Percentiles rank a stretch among this genome's conserved stretches.
Evolutionary conservation across 129 eudicot genomes (phyloP).

Genomic region (Silybum marianum): DNA sequence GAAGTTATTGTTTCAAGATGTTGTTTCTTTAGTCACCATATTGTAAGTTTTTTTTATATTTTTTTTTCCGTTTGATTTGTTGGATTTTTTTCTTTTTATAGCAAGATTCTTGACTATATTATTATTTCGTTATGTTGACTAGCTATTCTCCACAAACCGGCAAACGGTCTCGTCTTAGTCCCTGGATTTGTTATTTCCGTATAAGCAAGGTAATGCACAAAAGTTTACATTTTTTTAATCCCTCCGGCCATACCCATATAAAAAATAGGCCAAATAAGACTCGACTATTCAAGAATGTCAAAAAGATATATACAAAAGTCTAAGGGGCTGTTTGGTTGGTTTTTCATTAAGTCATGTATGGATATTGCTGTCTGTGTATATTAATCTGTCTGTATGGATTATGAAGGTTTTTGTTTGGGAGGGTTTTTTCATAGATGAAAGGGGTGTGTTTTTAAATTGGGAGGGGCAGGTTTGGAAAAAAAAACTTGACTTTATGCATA

Average conservation of each 20-base stretch:
- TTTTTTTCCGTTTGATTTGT: slow-evolving; percentile 11
- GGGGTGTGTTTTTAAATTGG: too few species aligned
- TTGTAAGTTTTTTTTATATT: slow-evolving; percentile 51
- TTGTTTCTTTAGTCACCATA: slow-evolving; percentile 65
- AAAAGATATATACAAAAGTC: neutral
- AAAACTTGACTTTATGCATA: too few species aligned
- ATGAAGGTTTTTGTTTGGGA: too few species aligned
- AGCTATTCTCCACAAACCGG: slow-evolving; percentile 54
- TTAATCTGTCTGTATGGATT: too few species aligned
- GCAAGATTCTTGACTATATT: slow-evolving; percentile 17
- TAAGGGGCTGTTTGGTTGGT: too few species aligned
- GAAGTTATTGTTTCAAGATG: slow-evolving; percentile 54
- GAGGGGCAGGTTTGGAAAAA: too few species aligned
- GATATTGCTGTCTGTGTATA: too few species aligned
- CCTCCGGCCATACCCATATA: neutral
- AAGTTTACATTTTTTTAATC: neutral
- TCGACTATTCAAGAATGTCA: neutral
- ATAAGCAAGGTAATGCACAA: slow-evolving; percentile 64
- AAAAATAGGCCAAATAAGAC: neutral
- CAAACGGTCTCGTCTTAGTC: slow-evolving; percentile 37
- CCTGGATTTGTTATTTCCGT: slow-evolving; percentile 92
- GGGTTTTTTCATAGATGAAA: too few species aligned
- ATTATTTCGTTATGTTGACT: neutral
- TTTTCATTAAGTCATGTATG: too few species aligned
- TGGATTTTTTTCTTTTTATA: neutral